Percentiles rank a stretch among this genome's conserved stretches.
phyloP scores from a whole-genome alignment of 2,329 filamentous ascomycete species.

The Zasmidium angulare region DNA sequence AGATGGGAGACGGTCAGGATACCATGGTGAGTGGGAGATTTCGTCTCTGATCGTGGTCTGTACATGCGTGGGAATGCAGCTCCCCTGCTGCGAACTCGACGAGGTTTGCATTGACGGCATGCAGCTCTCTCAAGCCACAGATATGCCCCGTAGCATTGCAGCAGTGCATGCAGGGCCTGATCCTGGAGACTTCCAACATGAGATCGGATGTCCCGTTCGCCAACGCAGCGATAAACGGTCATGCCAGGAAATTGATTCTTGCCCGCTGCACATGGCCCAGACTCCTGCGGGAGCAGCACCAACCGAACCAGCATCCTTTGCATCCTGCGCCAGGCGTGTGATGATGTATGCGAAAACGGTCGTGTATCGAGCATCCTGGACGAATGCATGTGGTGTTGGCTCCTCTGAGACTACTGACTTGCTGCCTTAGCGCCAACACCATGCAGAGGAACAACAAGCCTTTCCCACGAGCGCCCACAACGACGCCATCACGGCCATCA shows the following conservation, averaged over 20 bases:
- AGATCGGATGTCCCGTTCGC: not conserved
- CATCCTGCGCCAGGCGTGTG: not conserved
- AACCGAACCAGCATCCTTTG: not conserved
- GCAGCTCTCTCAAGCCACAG: not conserved
- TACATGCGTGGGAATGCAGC: not conserved
- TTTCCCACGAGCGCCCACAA: not conserved
- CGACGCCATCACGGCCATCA: not conserved
- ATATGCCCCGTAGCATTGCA: not conserved
- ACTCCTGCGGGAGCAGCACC: not conserved
- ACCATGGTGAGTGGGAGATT: too few species aligned
- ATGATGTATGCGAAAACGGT: not conserved
- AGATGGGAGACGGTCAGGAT: not conserved
- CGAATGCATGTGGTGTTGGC: not conserved
- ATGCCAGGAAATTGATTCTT: not conserved
- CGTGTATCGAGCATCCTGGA: not conserved
- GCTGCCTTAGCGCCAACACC: not conserved
- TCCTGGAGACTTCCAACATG: not conserved
- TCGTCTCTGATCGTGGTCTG: not conserved
- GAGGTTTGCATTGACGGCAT: not conserved
- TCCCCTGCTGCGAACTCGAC: not conserved
- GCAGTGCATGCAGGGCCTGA: not conserved
- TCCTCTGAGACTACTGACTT: not conserved
- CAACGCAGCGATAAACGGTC: not conserved
- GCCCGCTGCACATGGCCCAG: not conserved
- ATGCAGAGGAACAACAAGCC: constrained; percentile 2